Evolutionary conservation across 176 grass and related monocot genomes (phyloP), one percentile per base, ranked within the genome.

Genomic region (Carex scoparia): DNA sequence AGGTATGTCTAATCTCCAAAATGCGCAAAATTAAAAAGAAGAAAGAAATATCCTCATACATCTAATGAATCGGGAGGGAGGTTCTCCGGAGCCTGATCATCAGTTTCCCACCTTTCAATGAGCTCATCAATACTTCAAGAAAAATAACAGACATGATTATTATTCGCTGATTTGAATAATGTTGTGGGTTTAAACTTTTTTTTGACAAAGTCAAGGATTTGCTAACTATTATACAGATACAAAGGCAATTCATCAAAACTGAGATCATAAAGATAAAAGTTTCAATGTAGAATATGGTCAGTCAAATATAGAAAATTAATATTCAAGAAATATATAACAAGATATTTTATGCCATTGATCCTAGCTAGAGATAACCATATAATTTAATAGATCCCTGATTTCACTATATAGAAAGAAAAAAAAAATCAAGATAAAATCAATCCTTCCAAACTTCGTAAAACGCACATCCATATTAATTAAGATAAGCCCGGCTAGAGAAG

Each of bases 71-170:
- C 85, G 59, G 81, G 65, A 58, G 86, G 84, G 54, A 80, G 61
- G 1, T 77, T 35, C 83, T 89, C 81, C 80, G 55, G 58, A 83
- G 66, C 90, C 76, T 89, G 23, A 23, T 23, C 68, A 51, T 91
- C 84, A 1, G 71, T 78, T 61, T 84, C 80, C 19, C 92, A 88
- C 48, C 86, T 92, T 79, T 91, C 91, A 31, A 98, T 92, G 68
- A 98, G 87, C 37, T 91, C 87, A 65, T 98, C 92, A 82, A 98
- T 82, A 62, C 92, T 98, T 84, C 69, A 86, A 9, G 11, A 82
- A 60, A 27, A 31, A 65, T 7, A 83, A 78, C 4, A 82, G 11
- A 64, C 2, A 81, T 46, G 10, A 81, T 60, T 42, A 65, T 82
- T 61, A 82, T 8, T 51, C 8, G 9, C 8, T 51, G 33, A 63